Evolutionary conservation across 1,284 basidiomycete species (phyloP).

Genomic region (Fistulina hepatica): DNA sequence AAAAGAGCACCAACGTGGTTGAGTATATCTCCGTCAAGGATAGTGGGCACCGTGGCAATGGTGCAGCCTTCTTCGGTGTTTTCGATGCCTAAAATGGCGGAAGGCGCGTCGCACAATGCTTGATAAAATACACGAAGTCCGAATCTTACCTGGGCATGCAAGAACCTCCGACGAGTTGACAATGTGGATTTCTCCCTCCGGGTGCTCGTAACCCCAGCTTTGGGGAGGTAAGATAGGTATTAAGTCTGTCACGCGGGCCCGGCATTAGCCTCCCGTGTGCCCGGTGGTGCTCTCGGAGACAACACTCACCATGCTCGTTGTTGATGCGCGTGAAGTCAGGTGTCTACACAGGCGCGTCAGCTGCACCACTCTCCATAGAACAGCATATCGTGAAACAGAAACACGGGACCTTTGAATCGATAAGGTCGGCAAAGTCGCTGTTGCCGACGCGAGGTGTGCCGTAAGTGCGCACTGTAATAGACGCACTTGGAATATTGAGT

Average conservation of each 20-base stretch:
- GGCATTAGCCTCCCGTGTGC: background rate
- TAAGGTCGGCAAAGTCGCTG: constrained; percentile 14
- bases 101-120: constrained; percentile 8
- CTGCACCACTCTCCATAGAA: too few relatives aligned
- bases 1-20: background rate
- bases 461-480: constrained; percentile 24
- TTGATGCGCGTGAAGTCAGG: constrained; percentile 26
- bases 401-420: constrained; percentile 18
- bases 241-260: constrained; percentile 18
- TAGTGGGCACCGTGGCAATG: background rate
- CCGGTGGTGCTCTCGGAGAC: background rate
- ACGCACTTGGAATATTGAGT: constrained; percentile 23
- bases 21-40: background rate
- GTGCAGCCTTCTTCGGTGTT: background rate
- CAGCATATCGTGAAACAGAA: too few relatives aligned
- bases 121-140: constrained; percentile 7
- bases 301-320: constrained; percentile 15
- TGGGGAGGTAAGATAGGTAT: constrained; percentile 29
- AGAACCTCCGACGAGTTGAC: constrained; percentile 18
- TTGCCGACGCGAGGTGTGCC: constrained; percentile 28
- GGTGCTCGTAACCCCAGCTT: constrained; percentile 26
- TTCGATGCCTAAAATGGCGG: background rate
- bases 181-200: constrained; percentile 25
- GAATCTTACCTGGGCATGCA: constrained; percentile 28
- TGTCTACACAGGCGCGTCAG: too few relatives aligned